phyloP scores from a whole-genome alignment of 192 early-diverging fungal genomes.

The Pilaira anomala region DNA sequence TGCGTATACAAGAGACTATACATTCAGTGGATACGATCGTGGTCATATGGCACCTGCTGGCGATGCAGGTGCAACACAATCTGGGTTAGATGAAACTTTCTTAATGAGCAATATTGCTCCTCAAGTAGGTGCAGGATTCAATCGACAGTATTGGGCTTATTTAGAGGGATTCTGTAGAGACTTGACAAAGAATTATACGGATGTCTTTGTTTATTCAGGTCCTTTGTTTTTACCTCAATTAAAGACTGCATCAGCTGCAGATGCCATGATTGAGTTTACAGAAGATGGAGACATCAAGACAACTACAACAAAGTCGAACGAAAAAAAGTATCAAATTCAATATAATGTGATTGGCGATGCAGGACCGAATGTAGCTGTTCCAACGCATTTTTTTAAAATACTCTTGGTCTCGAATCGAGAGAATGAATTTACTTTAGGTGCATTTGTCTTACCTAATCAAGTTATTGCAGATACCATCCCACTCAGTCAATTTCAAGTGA shows the following conservation, averaged over 20 bases:
- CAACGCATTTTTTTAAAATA: slow-evolving; percentile 63
- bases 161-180: slow-evolving; percentile 49
- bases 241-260: neutral
- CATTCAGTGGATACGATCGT: slow-evolving; percentile 52
- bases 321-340: slow-evolving; percentile 14
- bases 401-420: slow-evolving; percentile 27
- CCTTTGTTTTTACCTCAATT: slow-evolving; percentile 50
- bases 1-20: slow-evolving; percentile 47
- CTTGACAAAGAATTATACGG: slow-evolving; percentile 44
- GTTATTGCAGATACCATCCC: slow-evolving; percentile 57
- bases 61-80: slow-evolving; percentile 47
- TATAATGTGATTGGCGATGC: slow-evolving; percentile 24
- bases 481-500: slow-evolving; percentile 61
- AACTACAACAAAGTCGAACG: neutral
- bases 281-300: neutral
- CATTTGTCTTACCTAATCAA: slow-evolving; percentile 84
- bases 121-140: slow-evolving; percentile 47
- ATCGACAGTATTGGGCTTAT: slow-evolving; percentile 61
- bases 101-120: slow-evolving; percentile 31
- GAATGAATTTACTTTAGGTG: slow-evolving; percentile 45
- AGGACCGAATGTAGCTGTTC: slow-evolving; percentile 49
- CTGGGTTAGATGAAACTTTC: slow-evolving; percentile 56
- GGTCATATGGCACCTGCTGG: slow-evolving; percentile 62
- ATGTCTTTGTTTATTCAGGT: slow-evolving; percentile 58
- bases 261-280: neutral